Conservation (phyloP, 129 eudicot species). For the Ambrosia artemisiifolia region DNA sequence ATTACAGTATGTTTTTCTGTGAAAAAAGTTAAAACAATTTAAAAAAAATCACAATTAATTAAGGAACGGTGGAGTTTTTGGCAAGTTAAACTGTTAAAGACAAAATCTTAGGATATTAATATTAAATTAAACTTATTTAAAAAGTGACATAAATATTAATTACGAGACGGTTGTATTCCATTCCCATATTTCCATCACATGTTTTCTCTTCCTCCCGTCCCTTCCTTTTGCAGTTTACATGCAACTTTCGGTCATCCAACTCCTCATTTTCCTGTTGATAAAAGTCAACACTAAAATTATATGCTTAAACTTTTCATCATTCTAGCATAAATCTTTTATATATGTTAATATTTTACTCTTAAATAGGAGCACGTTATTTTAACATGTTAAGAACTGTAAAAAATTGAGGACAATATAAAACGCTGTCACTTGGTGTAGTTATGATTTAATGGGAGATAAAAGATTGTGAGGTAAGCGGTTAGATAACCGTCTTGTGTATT, state of each 20-base stretch:
- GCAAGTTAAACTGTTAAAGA: background rate
- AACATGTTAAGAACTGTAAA: too few species aligned
- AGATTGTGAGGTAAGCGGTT: too few species aligned
- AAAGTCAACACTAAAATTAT: constrained; percentile 2
- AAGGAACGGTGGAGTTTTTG: background rate
- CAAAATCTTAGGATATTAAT: background rate
- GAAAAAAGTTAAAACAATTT: too few species aligned
- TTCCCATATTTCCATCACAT: background rate
- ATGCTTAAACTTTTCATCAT: background rate
- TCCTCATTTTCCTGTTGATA: background rate
- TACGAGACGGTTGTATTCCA: constrained; percentile 7
- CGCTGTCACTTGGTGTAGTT: too few species aligned
- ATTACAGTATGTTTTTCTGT: too few species aligned
- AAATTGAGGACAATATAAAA: too few species aligned
- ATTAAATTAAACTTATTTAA: background rate
- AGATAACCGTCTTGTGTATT: too few species aligned
- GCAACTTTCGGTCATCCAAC: constrained; percentile 15
- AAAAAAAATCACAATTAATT: too few species aligned
- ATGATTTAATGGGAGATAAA: too few species aligned
- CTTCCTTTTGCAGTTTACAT: background rate
- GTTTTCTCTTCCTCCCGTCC: background rate
- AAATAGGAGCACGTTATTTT: too few species aligned
- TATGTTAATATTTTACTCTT: background rate
- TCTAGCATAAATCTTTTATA: background rate
- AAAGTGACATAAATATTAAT: background rate